Percentiles rank a stretch among this genome's conserved stretches.
Evolutionary conservation across 345 rosid species (phyloP).

Genomic region (Ceriops zippeliana): DNA sequence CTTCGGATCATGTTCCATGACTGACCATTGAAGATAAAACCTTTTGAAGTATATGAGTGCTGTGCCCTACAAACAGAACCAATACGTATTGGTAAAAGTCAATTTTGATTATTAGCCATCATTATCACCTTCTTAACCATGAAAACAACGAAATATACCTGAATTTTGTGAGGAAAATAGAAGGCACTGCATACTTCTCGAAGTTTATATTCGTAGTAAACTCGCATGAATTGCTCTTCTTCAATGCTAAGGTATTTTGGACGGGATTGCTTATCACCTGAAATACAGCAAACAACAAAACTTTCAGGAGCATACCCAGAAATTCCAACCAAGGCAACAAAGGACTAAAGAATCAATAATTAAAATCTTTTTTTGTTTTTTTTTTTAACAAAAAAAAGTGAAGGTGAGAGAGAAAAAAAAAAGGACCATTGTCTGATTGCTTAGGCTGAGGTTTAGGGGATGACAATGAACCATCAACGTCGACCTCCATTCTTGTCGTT

Average conservation of each 20-base stretch:
- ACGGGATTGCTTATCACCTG: slow-evolving; percentile 78
- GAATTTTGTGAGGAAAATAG: slow-evolving; percentile 92
- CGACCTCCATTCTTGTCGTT: slow-evolving; percentile 80
- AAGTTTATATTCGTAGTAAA: slow-evolving; percentile 81
- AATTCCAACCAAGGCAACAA: neutral
- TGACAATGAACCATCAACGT: slow-evolving; percentile 73
- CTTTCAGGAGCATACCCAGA: slow-evolving; percentile 5
- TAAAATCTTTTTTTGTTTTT: neutral
- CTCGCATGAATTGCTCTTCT: slow-evolving; percentile 89
- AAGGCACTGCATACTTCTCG: slow-evolving; percentile 97
- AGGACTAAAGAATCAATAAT: neutral
- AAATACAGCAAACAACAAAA: slow-evolving; percentile 9
- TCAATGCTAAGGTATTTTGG: slow-evolving; percentile 74
- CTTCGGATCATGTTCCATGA: slow-evolving; percentile 98
- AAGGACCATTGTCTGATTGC: slow-evolving; percentile 46
- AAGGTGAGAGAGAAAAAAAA: neutral
- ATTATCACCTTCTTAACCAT: neutral
- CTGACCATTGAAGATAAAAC: slow-evolving; percentile 96
- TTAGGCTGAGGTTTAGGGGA: slow-evolving; percentile 58
- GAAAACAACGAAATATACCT: slow-evolving; percentile 41
- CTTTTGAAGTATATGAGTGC: slow-evolving; percentile 93
- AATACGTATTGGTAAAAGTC: slow-evolving; percentile 7
- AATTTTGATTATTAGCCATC: neutral
- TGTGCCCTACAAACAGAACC: slow-evolving; percentile 62
- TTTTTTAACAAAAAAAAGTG: neutral